Conservation (phyloP, 2,329 filamentous ascomycete species). For the Penicillium sp. region DNA sequence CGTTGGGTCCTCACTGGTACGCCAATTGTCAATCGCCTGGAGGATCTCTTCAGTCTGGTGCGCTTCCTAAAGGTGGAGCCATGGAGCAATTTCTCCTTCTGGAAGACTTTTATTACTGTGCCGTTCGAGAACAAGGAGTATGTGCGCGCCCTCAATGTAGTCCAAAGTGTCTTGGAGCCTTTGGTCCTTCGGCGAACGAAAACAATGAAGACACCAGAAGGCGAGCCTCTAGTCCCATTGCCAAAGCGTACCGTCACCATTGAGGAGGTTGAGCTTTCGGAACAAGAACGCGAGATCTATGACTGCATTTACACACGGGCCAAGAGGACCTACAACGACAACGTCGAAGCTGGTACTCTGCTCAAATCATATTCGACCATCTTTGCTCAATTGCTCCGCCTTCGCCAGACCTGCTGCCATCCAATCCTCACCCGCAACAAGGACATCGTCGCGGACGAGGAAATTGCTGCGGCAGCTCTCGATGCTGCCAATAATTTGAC, state of each 20-base stretch:
- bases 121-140: constrained; percentile 97
- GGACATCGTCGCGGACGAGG: constrained; percentile 81
- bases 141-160: constrained; percentile 88
- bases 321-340: constrained; percentile 80
- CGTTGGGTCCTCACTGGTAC: constrained; percentile 94
- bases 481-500: constrained; percentile 79
- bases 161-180: constrained; percentile 94
- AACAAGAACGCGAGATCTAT: constrained; percentile 86
- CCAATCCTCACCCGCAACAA: constrained; percentile 85
- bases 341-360: constrained; percentile 86
- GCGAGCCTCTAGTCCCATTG: constrained; percentile 76
- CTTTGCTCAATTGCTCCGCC: constrained; percentile 90
- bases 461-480: constrained; percentile 73
- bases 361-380: constrained; percentile 97
- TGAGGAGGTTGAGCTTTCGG: constrained; percentile 81
- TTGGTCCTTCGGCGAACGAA: constrained; percentile 95
- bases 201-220: constrained; percentile 94
- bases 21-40: constrained; percentile 92
- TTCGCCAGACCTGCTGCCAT: constrained; percentile 93
- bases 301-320: constrained; percentile 84
- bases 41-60: constrained; percentile 91
- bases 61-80: constrained; percentile 92
- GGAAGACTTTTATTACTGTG: constrained; percentile 97
- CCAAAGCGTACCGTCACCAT: constrained; percentile 82
- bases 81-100: constrained; percentile 99